Evolutionary conservation across 2,329 filamentous ascomycete species (phyloP).

Genomic region (Chaetomium strumarium): DNA sequence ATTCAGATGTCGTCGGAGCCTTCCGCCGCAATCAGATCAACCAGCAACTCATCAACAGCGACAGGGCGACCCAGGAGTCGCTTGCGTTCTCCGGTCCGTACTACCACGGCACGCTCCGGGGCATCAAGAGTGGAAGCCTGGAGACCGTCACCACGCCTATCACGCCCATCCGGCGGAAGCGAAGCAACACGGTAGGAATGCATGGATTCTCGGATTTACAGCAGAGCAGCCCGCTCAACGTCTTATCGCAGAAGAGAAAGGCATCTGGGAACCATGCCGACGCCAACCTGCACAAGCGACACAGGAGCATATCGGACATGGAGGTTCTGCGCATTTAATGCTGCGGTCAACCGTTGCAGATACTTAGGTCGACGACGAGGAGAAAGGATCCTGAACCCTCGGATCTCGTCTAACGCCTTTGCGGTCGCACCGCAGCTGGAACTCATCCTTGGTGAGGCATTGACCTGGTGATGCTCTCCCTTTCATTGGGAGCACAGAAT

Average conservation of each 20-base stretch:
- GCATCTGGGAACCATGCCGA: slow-evolving; percentile 37
- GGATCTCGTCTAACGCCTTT: too few species aligned
- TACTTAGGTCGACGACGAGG: too few species aligned
- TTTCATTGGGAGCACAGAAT: too few species aligned
- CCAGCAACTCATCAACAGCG: slow-evolving; percentile 54
- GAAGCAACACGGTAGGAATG: slow-evolving; percentile 28
- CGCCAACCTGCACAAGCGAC: slow-evolving; percentile 45
- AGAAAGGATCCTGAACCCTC: too few species aligned
- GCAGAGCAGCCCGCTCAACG: slow-evolving; percentile 45
- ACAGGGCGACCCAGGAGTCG: slow-evolving; percentile 56
- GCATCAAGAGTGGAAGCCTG: slow-evolving; percentile 60
- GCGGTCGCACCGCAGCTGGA: too few species aligned
- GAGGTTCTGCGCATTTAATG: slow-evolving; percentile 41
- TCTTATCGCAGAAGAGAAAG: slow-evolving; percentile 49
- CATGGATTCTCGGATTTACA: slow-evolving; percentile 25
- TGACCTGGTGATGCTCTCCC: too few species aligned
- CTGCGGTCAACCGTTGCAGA: too few species aligned
- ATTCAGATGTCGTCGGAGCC: slow-evolving; percentile 63
- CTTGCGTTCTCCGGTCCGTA: slow-evolving; percentile 57
- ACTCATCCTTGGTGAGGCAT: too few species aligned
- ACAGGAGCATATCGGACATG: slow-evolving; percentile 55
- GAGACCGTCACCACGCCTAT: slow-evolving; percentile 62
- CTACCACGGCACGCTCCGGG: slow-evolving; percentile 54
- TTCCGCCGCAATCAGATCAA: slow-evolving; percentile 67
- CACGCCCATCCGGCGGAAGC: slow-evolving; percentile 57